Evolutionary conservation across 139 green algal species (phyloP).

Genomic region (Haematococcus lacustris): DNA sequence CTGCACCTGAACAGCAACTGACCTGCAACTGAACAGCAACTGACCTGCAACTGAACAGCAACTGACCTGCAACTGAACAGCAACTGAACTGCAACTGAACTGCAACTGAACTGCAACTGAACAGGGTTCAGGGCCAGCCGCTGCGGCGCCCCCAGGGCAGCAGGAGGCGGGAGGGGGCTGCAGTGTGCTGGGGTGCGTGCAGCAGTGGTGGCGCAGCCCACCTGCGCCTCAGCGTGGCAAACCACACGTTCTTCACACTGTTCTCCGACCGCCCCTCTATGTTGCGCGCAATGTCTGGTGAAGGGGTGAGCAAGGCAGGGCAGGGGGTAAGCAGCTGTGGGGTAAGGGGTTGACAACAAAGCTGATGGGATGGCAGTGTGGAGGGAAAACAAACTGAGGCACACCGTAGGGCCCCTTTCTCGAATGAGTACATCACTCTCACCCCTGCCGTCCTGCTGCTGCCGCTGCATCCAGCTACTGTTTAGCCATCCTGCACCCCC

Average conservation of each 20-base stretch:
- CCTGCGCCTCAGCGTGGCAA: slow-evolving; percentile 13
- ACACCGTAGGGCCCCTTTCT: not conserved
- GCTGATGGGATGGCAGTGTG: not conserved
- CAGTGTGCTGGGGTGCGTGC: not conserved
- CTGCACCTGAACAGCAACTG: no score
- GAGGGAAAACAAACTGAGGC: not conserved
- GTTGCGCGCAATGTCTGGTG: not conserved
- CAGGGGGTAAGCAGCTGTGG: not conserved
- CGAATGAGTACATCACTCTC: not conserved
- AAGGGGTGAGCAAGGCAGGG: not conserved
- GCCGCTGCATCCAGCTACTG: no score
- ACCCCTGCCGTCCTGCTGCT: no score
- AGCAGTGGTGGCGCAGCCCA: not conserved
- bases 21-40: not conserved
- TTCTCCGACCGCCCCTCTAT: no score
- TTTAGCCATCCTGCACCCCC: no score
- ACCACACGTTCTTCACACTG: slow-evolving; percentile 15
- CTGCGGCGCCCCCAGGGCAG: not conserved
- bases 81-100: not conserved
- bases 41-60: not conserved
- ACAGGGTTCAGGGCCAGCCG: not conserved
- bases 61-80: not conserved
- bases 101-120: not conserved
- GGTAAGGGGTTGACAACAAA: not conserved
- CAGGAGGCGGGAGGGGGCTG: no score